Conservation (phyloP, 2,329 filamentous ascomycete genomes). For the Colletotrichum sublineola region DNA sequence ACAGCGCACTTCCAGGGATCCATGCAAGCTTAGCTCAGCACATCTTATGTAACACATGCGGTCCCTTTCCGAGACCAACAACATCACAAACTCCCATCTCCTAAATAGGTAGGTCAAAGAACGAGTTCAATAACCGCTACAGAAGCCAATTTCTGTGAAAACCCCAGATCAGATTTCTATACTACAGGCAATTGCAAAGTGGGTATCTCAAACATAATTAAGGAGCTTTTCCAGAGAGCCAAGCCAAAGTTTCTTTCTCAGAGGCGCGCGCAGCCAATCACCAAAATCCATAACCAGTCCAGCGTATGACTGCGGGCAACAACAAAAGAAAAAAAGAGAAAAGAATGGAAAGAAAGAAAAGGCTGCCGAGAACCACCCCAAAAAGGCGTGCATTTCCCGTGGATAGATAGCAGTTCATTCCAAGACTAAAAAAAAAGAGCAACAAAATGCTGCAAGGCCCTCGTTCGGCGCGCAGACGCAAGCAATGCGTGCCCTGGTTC, state of each 20-base stretch:
- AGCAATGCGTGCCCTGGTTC: too few species aligned
- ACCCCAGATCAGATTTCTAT: not conserved
- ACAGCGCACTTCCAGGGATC: conserved; percentile 4
- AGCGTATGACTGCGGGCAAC: not conserved
- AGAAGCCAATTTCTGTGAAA: not conserved
- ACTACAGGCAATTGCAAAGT: conserved; percentile 8
- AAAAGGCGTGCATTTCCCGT: not conserved
- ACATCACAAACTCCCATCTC: conserved; percentile 2
- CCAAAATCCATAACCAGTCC: not conserved
- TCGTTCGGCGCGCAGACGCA: not conserved
- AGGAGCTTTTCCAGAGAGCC: conserved; percentile 4
- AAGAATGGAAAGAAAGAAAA: not conserved
- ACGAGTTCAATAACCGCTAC: not conserved
- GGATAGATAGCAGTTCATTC: too few species aligned
- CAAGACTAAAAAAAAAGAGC: not conserved
- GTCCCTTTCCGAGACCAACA: conserved; percentile 4
- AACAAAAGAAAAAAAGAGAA: not conserved
- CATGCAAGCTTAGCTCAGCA: conserved; percentile 32
- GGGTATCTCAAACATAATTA: conserved; percentile 26
- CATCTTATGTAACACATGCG: conserved; percentile 21
- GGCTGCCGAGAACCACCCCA: not conserved
- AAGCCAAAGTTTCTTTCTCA: conserved; percentile 7
- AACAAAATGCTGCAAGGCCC: not conserved
- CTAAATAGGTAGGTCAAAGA: not conserved
- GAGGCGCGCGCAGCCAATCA: conserved; percentile 1